Evolutionary conservation across 495 filamentous ascomycete species (phyloP), one percentile per base, ranked within the genome.

Genomic region (Haplographium delicatum): DNA sequence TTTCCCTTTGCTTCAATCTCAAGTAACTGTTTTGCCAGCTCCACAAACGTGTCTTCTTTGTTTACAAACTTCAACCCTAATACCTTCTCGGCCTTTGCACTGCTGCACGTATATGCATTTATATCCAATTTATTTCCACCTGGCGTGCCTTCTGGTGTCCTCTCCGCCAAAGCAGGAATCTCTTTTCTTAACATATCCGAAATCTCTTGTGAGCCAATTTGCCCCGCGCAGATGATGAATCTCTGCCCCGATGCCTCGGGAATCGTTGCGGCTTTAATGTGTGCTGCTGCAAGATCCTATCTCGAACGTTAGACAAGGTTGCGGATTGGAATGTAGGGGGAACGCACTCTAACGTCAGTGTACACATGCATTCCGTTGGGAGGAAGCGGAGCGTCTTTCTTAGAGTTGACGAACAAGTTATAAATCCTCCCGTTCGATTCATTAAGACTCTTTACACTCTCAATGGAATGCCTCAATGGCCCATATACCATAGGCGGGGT

Each of bases 401-500:
- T 39, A 8, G 53, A 39, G 25, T 56, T 35, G 34, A 50, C 20
- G 25, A 56, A 56, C 1, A 50, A 23, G 5, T 47, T 51, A 13
- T 47, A 56, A 13, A 56, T 56, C 16, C 47, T 19, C 2, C 1
- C 15, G 35, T 50, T 56, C 18, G 47, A 50, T 41, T 56, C 39
- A 37, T 56, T 56, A 18, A 56, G 53, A 4, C 51, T 13, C 18
- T 39, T 46, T 16, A 41, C 39, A 33, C 45, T 50, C 7, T 19
- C 5, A 8, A 56, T 34, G 4, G 46, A 34, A 41, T 56, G 53
- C 31, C 53, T 10, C 0, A 56, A 5, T 2, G 53, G 53, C 2
- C 53, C 53, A 33, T 56, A 56, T 13, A 56, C 47, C 53, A 56
- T 56, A 1, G 53, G 53, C 16, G 53, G 53, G 0, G 46, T 46